These are phyloP conservation scores for Boechera divaricarpa DNA, from an alignment of 345 rosid species.

Conservation along the genomic window DNA sequence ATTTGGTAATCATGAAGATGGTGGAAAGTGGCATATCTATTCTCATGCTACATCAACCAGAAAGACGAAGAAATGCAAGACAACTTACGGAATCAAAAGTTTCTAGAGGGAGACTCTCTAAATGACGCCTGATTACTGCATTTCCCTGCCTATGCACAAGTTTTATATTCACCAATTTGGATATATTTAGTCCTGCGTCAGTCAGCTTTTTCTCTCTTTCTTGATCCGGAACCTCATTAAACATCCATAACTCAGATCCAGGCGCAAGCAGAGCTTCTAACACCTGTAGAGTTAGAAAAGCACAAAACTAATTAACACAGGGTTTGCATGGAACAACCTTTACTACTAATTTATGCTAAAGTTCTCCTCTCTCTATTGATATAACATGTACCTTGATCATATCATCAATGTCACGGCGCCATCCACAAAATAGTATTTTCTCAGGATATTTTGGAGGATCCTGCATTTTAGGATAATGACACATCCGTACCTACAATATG, in stretches of 20 bases:
- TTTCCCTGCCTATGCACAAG: conserved; percentile 88
- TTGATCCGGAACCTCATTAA: conserved; percentile 83
- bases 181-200: conserved; percentile 78
- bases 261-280: conserved; percentile 87
- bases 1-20: conserved; percentile 54
- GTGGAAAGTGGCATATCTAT: conserved; percentile 8
- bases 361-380: background rate
- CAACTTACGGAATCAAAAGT: conserved; percentile 96
- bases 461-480: conserved; percentile 58
- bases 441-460: conserved; percentile 95
- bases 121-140: conserved; percentile 82
- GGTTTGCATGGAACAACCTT: background rate
- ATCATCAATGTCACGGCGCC: conserved; percentile 98
- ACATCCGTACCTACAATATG: conserved; percentile 56
- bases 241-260: conserved; percentile 95
- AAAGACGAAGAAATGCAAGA: conserved; percentile 13
- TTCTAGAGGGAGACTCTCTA: conserved; percentile 84
- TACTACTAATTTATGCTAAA: background rate
- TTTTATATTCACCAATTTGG: conserved; percentile 61
- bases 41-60: conserved; percentile 7
- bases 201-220: conserved; percentile 81
- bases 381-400: conserved; percentile 73
- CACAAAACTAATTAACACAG: background rate
- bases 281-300: conserved; percentile 55
- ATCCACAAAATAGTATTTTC: conserved; percentile 88